phyloP scores from a whole-genome alignment of 129 eudicot species.

The Pulicaria dysenterica region DNA sequence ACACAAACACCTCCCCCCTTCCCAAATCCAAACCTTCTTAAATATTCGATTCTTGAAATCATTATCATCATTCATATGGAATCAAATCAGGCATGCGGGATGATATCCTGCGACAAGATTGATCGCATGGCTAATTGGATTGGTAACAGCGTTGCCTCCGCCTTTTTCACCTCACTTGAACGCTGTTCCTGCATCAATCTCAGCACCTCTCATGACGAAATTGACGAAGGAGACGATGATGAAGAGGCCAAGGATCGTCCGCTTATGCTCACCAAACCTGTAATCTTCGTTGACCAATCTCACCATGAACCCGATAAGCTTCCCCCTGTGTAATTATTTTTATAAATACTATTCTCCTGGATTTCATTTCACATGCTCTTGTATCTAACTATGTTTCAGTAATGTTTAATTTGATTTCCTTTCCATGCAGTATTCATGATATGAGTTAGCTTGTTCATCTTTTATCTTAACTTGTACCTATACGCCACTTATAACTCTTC shows the following conservation, averaged over 20 bases:
- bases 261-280: constrained; percentile 51
- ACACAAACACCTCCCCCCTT: background rate
- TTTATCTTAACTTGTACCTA: no score
- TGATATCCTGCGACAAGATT: constrained; percentile 52
- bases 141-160: constrained; percentile 67
- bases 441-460: background rate
- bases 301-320: constrained; percentile 34
- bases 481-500: no score
- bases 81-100: constrained; percentile 34
- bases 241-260: constrained; percentile 73
- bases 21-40: background rate
- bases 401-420: background rate
- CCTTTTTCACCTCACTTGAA: constrained; percentile 78
- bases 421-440: background rate
- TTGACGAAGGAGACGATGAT: constrained; percentile 48
- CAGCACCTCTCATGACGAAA: constrained; percentile 57
- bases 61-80: background rate
- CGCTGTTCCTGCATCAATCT: constrained; percentile 75
- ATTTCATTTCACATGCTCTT: background rate
- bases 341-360: background rate
- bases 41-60: background rate
- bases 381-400: constrained; percentile 25
- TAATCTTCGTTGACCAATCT: constrained; percentile 30
- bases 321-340: constrained; percentile 22
- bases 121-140: constrained; percentile 69